Evolutionary conservation across 1,284 basidiomycete genomes (phyloP), one percentile per base, ranked within the genome.

Genomic region (Polyporus tsugae): DNA sequence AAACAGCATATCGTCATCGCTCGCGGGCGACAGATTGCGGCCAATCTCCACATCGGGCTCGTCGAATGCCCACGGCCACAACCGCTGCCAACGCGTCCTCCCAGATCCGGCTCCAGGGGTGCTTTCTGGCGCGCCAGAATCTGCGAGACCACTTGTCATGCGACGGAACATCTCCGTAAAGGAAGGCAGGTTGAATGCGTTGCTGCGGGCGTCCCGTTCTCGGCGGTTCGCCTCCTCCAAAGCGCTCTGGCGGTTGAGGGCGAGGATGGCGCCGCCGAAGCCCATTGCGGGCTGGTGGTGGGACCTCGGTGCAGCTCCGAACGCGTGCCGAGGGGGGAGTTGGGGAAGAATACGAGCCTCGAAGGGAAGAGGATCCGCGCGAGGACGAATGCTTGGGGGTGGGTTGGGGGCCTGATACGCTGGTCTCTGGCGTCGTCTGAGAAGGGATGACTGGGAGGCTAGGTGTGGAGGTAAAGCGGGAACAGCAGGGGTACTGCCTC

Each of bases 201-300:
- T 36, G n/a, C 25, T 35, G 38, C 62, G 55, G 53, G 60, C 62
- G 46, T 70, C 67, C 2, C 69, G 66, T 22, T 68, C 66, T 19
- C 33, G 68, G 19, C 72, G 68, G 59, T 72, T 67, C 19, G 65
- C 73, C 42, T 76, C 72, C 38, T 74, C 73, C 0, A 69, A 57
- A 13, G 73, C 73, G 44, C 74, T 73, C 60, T 79, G 79, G 41
- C 77, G 73, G 60, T 78, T 80, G 10, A 80, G 73, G 2, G 89
- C 82, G 11, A 92, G 80, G 3, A 93, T 73, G 1, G 88, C 91
- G n/a, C 91, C 91, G 22, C 91, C 91, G 36, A 93, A 79, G 35
- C 89, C 89, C 82, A 92, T 86, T 4, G 80, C 70, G 33, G 89
- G 89, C 13, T 82, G 78, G 70, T 88, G 88, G 65, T 87, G 88